phyloP scores from a whole-genome alignment of 208 protist genomes.

The Acanthamoeba castellanii region DNA sequence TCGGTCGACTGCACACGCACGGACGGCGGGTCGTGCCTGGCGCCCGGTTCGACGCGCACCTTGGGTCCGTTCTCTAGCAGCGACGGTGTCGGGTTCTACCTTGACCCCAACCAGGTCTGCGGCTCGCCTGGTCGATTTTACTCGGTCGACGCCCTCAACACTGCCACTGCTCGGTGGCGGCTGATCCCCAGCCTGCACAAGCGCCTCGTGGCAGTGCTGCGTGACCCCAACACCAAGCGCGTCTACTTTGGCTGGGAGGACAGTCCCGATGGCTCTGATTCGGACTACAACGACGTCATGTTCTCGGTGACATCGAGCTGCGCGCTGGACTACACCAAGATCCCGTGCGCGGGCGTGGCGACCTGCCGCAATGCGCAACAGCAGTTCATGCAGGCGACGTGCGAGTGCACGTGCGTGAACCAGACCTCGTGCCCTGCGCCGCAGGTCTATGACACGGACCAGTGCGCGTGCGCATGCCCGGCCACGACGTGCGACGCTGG shows the following conservation, averaged over 20 bases:
- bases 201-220: neutral
- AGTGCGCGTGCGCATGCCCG: neutral
- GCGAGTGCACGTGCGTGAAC: neutral
- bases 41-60: neutral
- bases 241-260: neutral
- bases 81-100: neutral
- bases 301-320: neutral
- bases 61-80: neutral
- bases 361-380: neutral
- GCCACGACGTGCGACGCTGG: neutral
- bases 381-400: neutral
- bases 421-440: neutral
- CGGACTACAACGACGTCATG: neutral
- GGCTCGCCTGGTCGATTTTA: neutral
- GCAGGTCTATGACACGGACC: neutral
- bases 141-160: neutral
- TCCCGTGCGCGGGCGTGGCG: neutral
- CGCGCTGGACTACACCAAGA: neutral
- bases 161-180: too few relatives aligned
- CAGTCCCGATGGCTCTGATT: neutral
- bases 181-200: too few relatives aligned
- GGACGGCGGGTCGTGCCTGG: neutral
- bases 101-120: neutral
- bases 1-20: neutral
- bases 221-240: neutral